These are phyloP conservation scores for Lactifluus subvellereus DNA, from an alignment of 768 basidiomycete species.

Conservation along the genomic window DNA sequence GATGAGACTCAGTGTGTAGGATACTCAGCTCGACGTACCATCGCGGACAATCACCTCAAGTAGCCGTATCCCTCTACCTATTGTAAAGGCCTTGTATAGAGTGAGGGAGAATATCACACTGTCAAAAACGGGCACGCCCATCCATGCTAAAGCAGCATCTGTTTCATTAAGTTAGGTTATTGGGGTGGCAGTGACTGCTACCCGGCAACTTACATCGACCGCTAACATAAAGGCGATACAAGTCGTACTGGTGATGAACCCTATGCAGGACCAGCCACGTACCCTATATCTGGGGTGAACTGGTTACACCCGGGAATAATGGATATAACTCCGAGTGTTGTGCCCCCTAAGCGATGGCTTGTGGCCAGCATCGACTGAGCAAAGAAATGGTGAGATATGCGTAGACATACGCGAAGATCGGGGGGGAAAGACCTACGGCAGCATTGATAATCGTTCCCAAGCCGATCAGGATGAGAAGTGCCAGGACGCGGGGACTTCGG, in stretches of 20 bases:
- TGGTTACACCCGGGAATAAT: conserved; percentile 1
- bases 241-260: not conserved
- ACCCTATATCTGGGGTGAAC: conserved; percentile 1
- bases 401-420: not conserved
- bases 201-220: conserved; percentile 1
- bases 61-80: conserved; percentile 8
- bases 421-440: not conserved
- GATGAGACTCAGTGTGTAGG: not conserved
- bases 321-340: not conserved
- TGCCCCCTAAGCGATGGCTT: not conserved
- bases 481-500: conserved; percentile 1
- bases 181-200: too few relatives aligned
- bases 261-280: not conserved
- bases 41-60: conserved; percentile 17
- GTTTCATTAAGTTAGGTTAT: not conserved
- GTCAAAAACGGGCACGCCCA: conserved; percentile 9
- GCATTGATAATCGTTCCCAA: not conserved
- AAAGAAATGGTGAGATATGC: not conserved
- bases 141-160: conserved; percentile 12
- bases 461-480: not conserved
- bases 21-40: not conserved
- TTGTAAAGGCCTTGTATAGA: conserved; percentile 7
- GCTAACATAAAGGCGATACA: not conserved
- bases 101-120: conserved; percentile 10
- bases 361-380: not conserved